Percentiles rank a stretch among this genome's conserved stretches.
Evolutionary conservation across 768 basidiomycete genomes (phyloP).

Genomic region (Dendrothele bispora): DNA sequence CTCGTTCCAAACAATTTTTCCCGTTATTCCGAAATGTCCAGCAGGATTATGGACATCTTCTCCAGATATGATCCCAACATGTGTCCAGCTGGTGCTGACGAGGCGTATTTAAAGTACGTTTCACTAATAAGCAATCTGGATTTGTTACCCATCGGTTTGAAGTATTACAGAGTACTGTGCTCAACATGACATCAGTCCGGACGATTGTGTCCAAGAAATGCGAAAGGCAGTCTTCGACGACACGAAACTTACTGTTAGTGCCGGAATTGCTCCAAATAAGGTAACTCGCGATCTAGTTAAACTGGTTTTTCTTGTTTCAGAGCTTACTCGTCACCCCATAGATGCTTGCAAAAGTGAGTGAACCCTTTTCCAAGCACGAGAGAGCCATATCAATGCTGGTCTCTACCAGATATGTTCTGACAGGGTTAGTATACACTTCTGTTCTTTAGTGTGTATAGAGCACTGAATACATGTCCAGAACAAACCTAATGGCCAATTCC

Average conservation of each 20-base stretch:
- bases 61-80: conserved; percentile 76
- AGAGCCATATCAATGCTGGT: conserved; percentile 5
- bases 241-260: conserved; percentile 88
- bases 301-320: conserved; percentile 13
- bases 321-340: conserved; percentile 27
- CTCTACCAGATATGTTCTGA: conserved; percentile 84
- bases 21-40: conserved; percentile 71
- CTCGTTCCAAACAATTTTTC: conserved; percentile 39
- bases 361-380: background rate
- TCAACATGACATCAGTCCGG: conserved; percentile 60
- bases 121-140: background rate
- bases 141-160: background rate
- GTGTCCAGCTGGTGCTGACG: conserved; percentile 79
- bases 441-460: conserved; percentile 4
- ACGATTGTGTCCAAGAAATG: conserved; percentile 79
- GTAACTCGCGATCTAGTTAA: conserved; percentile 40
- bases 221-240: conserved; percentile 69
- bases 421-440: conserved; percentile 52
- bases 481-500: conserved; percentile 93
- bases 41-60: conserved; percentile 68
- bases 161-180: conserved; percentile 86
- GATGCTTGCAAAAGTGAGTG: conserved; percentile 88
- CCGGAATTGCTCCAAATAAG: conserved; percentile 95
- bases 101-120: conserved; percentile 86
- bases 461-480: conserved; percentile 47